phyloP scores from a whole-genome alignment of 176 grass and related monocot species.

The Zea mays region Zm-B73-REFERENCE-NAM-5.0 NC_050100.1:7722001-7722500 shows the following conservation, averaged over 20 bases:
- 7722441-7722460: no score
- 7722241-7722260: neutral
- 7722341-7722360: no score
- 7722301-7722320: no score
- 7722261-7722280: neutral
- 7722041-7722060: constrained; percentile 8
- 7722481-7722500: no score
- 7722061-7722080: constrained; percentile 21
- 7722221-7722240: constrained; percentile 18
- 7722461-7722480: no score
- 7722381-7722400: no score
- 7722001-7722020: constrained; percentile 29
- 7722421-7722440: no score
- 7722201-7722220: constrained; percentile 40
- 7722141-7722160: constrained; percentile 33
- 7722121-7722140: constrained; percentile 63
- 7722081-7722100: neutral
- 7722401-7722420: no score
- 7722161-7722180: constrained; percentile 40
- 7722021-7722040: neutral
- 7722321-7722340: no score
- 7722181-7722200: constrained; percentile 13
- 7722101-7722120: constrained; percentile 26
- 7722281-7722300: neutral
- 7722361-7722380: no score